Evolutionary conservation across 495 filamentous ascomycete species (phyloP).

Genomic region (Polyplosphaeria fusca): DNA sequence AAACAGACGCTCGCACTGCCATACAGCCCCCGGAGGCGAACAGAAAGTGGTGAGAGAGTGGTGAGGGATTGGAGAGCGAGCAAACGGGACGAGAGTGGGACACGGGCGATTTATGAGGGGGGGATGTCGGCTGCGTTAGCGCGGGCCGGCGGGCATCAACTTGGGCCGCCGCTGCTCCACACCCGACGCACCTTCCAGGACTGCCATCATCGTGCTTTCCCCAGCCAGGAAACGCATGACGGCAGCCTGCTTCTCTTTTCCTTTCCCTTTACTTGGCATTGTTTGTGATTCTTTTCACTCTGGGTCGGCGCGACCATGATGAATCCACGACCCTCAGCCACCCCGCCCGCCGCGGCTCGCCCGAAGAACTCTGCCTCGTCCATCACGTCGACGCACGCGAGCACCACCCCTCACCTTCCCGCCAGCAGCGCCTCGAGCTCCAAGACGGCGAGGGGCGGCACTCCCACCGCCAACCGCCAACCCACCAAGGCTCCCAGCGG

Average conservation of each 20-base stretch:
- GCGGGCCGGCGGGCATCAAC: background rate
- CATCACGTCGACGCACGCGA: slow-evolving; percentile 15
- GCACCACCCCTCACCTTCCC: slow-evolving; percentile 15
- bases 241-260: background rate
- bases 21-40: no score
- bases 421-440: slow-evolving; percentile 18
- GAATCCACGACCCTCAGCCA: slow-evolving; percentile 9
- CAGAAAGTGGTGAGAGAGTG: no score
- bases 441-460: slow-evolving; percentile 3
- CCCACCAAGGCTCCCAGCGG: slow-evolving; percentile 8
- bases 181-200: background rate
- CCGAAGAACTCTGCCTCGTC: slow-evolving; percentile 23
- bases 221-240: background rate
- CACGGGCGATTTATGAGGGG: no score
- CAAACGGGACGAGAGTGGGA: no score
- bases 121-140: no score
- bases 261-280: background rate
- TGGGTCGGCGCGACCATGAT: background rate
- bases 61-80: no score
- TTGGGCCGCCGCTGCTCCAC: background rate
- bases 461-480: slow-evolving; percentile 5
- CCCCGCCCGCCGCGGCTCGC: slow-evolving; percentile 23
- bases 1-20: no score
- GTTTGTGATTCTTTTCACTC: background rate
- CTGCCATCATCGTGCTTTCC: slow-evolving; percentile 10